These are phyloP conservation scores for Nepenthes alata DNA, from an alignment of 179 eudicot species.

Conservation along the genomic window DNA sequence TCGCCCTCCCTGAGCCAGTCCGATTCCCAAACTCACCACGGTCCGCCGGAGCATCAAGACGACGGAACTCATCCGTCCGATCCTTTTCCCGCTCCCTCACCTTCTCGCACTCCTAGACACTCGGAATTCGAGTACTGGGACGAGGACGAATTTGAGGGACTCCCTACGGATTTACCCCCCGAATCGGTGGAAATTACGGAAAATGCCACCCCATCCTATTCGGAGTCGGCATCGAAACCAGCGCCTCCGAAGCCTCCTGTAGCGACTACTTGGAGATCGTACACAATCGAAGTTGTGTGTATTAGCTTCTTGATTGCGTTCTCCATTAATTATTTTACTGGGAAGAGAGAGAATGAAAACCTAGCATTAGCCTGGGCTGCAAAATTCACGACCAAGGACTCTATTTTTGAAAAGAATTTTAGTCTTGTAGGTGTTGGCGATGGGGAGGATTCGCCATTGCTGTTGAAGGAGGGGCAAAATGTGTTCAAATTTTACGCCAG, in stretches of 20 bases:
- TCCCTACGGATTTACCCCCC: constrained; percentile 25
- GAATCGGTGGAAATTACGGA: constrained; percentile 6
- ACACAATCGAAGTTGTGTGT: constrained; percentile 46
- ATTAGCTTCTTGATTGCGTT: constrained; percentile 48
- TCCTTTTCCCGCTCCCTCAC: constrained; percentile 10
- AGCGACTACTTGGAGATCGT: constrained; percentile 16
- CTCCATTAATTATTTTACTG: constrained; percentile 50
- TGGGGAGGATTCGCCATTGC: constrained; percentile 63
- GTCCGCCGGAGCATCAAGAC: constrained; percentile 19
- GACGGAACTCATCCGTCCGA: constrained; percentile 22
- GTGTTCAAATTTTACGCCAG: constrained; percentile 82
- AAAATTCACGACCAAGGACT: constrained; percentile 46
- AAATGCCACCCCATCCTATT: constrained; percentile 9
- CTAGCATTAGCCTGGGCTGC: constrained; percentile 73
- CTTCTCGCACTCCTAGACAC: constrained; percentile 7
- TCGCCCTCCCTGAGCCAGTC: constrained; percentile 30
- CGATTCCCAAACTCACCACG: constrained; percentile 37
- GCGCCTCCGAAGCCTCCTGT: constrained; percentile 1
- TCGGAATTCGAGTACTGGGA: constrained; percentile 59
- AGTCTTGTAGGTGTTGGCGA: constrained; percentile 72
- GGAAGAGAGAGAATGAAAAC: constrained; percentile 71
- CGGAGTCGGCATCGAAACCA: constrained; percentile 8
- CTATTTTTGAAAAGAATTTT: constrained; percentile 74
- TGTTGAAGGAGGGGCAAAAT: constrained; percentile 75
- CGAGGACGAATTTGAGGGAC: constrained; percentile 91